Evolutionary conservation across 2,329 filamentous ascomycete genomes (phyloP), one percentile per base, ranked within the genome.

Genomic region (Emergomyces orientalis): DNA sequence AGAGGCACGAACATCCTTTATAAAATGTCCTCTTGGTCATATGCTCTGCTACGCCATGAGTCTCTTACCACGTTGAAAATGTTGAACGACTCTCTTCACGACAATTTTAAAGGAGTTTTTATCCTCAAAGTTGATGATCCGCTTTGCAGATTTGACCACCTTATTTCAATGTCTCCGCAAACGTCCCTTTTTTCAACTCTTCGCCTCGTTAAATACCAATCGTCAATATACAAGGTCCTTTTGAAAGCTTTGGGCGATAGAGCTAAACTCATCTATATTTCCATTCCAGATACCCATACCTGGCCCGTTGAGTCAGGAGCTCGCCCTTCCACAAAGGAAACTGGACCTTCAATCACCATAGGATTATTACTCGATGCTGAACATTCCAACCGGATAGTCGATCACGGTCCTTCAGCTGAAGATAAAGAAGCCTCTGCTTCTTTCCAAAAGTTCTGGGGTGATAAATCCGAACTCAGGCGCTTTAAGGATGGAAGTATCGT

Each of bases 401-500:
- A 99, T 67, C 89, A 91, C 72, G 94, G 94, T 0, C 94, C 94
- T 5, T 79, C 88, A 0, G 90, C 91, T 1, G 92, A 97, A 71
- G 84, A 94, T 65, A 91, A 93, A 74, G 86, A 88, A 66, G 90
- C 91, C 66, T 88, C 91, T 30, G 86, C 86, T 11, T 82, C 82
- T 39, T 99, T 97, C 74, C 89, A 90, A 43, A 85, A 87, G 41
- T 97, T 99, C 73, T 99, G 95, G 94, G 94, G 93, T 7, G 88
- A 93, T 11, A 96, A 94, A 73, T 85, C 94, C 1, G 94, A 99
- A 74, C 81, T 99, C 55, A 86, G 94, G 67, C 89, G 94, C 25
- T 99, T 99, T 80, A 95, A 92, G 70, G 91, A 97, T 71, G 94
- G 94, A 27, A 93, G 88, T 69, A 97, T 99, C 67, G 82, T 91